phyloP scores from a whole-genome alignment of 2,329 filamentous ascomycete genomes.

The Fusarium transvaalense region DNA sequence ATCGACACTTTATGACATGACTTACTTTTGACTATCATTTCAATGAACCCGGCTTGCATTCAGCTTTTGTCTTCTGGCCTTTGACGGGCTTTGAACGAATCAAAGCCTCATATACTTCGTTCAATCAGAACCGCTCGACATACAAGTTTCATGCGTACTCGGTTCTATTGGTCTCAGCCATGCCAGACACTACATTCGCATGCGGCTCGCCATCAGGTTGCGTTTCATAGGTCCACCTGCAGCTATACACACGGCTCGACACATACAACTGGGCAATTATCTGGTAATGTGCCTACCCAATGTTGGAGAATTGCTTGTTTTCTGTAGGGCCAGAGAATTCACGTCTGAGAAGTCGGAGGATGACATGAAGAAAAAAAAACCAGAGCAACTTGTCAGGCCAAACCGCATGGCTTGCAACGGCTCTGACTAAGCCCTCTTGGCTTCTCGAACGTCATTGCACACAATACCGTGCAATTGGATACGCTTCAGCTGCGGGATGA shows the following conservation, averaged over 20 bases:
- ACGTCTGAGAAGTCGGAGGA: not conserved
- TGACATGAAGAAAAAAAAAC: constrained; percentile 1
- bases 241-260: constrained; percentile 27
- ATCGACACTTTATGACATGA: constrained; percentile 1
- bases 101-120: constrained; percentile 17
- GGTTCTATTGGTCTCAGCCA: constrained; percentile 29
- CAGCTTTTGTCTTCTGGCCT: constrained; percentile 13
- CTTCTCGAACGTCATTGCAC: constrained; percentile 44
- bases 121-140: constrained; percentile 17
- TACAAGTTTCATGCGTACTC: constrained; percentile 16
- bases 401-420: constrained; percentile 7
- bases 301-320: constrained; percentile 5
- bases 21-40: not conserved
- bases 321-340: not conserved
- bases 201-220: constrained; percentile 42
- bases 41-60: constrained; percentile 1
- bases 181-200: constrained; percentile 32
- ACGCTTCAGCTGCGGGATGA: constrained; percentile 45
- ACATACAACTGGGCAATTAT: constrained; percentile 10
- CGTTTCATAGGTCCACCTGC: constrained; percentile 32
- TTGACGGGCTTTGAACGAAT: constrained; percentile 4
- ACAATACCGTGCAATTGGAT: constrained; percentile 27
- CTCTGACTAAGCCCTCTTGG: constrained; percentile 31
- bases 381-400: constrained; percentile 4
- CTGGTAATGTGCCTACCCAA: constrained; percentile 3